Percentiles rank a stretch among this genome's conserved stretches.
These are phyloP conservation scores for Rhodamnia rubescens DNA, from an alignment of 345 rosid species.

Conservation along the genomic window DNA sequence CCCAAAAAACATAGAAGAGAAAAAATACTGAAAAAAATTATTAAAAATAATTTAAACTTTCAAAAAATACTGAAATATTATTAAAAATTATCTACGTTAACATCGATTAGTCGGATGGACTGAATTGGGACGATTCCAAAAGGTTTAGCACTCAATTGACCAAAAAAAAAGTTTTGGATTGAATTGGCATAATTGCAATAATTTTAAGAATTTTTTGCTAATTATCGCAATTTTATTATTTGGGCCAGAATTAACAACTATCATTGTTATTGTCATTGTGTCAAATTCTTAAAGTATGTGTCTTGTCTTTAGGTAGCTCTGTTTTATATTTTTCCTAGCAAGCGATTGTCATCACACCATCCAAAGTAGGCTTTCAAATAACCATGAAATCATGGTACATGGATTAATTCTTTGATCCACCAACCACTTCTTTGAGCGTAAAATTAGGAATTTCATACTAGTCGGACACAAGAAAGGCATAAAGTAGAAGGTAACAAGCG, in stretches of 20 bases:
- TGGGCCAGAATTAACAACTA: not conserved
- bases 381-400: not conserved
- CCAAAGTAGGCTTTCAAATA: not conserved
- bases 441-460: not conserved
- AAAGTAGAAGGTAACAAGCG: not conserved
- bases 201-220: too few relatives aligned
- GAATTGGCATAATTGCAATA: too few relatives aligned
- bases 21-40: too few relatives aligned
- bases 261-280: not conserved
- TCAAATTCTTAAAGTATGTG: not conserved
- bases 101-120: fast-evolving
- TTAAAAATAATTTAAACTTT: too few relatives aligned
- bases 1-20: too few relatives aligned
- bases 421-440: not conserved
- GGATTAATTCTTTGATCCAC: not conserved
- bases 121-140: too few relatives aligned
- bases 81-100: too few relatives aligned
- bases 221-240: not conserved
- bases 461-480: not conserved
- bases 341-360: not conserved
- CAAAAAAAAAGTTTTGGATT: too few relatives aligned
- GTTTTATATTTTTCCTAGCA: not conserved
- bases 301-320: not conserved
- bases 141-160: too few relatives aligned
- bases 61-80: too few relatives aligned